These are phyloP conservation scores for Alternaria gaisen DNA, from an alignment of 2,329 filamentous ascomycete species.

Conservation along the genomic window DNA sequence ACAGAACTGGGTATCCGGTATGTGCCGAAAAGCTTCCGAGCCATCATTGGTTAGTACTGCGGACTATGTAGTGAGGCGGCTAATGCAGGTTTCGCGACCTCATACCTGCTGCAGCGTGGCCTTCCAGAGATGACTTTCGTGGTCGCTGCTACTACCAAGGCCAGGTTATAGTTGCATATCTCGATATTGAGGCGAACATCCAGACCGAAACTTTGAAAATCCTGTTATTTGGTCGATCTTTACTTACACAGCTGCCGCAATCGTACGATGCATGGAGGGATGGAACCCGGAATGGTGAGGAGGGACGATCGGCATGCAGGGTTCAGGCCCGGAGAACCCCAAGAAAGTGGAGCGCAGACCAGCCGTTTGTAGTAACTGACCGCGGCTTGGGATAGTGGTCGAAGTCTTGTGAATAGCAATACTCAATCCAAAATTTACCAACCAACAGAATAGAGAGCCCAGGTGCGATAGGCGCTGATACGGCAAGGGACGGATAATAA, in stretches of 20 bases:
- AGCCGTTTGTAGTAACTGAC: constrained; percentile 7
- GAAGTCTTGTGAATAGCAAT: constrained; percentile 4
- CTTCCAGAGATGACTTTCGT: constrained; percentile 1
- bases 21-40: constrained; percentile 9
- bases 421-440: neutral
- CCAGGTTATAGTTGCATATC: constrained; percentile 8
- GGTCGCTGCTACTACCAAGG: constrained; percentile 7
- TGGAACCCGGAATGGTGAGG: constrained; percentile 22
- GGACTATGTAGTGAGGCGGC: constrained; percentile 7
- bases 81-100: constrained; percentile 11
- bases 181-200: constrained; percentile 1
- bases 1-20: constrained; percentile 2
- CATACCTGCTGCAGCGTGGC: neutral
- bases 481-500: neutral
- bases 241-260: constrained; percentile 7
- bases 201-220: neutral
- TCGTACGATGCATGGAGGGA: constrained; percentile 18
- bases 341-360: constrained; percentile 8
- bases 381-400: constrained; percentile 3
- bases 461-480: neutral
- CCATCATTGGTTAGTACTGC: constrained; percentile 6
- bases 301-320: constrained; percentile 18
- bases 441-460: neutral
- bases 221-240: constrained; percentile 14
- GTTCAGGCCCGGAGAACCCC: constrained; percentile 11